A percentile compares a stretch with the other conserved stretches of the same genome.
Evolutionary conservation across 2,329 filamentous ascomycete species (phyloP).

Genomic region (Monosporascus ibericus): DNA sequence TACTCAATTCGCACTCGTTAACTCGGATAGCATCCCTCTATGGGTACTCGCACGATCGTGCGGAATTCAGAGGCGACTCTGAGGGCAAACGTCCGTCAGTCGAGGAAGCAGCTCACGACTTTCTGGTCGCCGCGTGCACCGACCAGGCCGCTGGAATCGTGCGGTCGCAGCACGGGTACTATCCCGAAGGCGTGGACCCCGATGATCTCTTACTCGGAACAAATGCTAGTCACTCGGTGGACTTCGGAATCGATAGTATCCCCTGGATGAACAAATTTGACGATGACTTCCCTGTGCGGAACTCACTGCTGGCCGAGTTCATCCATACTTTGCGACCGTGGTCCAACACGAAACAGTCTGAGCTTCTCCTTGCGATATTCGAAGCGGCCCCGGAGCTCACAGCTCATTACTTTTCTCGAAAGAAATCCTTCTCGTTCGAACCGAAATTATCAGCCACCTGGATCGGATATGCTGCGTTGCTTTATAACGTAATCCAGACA

Average conservation of each 20-base stretch:
- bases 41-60: constrained; percentile 46
- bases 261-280: constrained; percentile 64
- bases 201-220: constrained; percentile 33
- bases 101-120: constrained; percentile 64
- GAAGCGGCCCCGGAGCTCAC: constrained; percentile 76
- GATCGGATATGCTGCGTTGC: constrained; percentile 86
- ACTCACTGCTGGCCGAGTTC: constrained; percentile 73
- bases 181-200: constrained; percentile 63
- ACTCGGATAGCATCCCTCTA: constrained; percentile 68
- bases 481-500: constrained; percentile 75
- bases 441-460: constrained; percentile 89
- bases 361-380: constrained; percentile 77
- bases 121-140: constrained; percentile 72
- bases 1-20: constrained; percentile 70
- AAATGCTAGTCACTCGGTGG: constrained; percentile 43
- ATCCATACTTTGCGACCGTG: constrained; percentile 76
- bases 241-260: constrained; percentile 62
- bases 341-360: constrained; percentile 71
- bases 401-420: constrained; percentile 78
- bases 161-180: constrained; percentile 74
- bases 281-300: constrained; percentile 66
- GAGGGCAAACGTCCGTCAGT: constrained; percentile 43
- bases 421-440: constrained; percentile 77
- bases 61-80: constrained; percentile 27
- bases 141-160: constrained; percentile 67